These are phyloP conservation scores for Hamigera avellanea DNA, from an alignment of 495 filamentous ascomycete species.

Conservation along the genomic window DNA sequence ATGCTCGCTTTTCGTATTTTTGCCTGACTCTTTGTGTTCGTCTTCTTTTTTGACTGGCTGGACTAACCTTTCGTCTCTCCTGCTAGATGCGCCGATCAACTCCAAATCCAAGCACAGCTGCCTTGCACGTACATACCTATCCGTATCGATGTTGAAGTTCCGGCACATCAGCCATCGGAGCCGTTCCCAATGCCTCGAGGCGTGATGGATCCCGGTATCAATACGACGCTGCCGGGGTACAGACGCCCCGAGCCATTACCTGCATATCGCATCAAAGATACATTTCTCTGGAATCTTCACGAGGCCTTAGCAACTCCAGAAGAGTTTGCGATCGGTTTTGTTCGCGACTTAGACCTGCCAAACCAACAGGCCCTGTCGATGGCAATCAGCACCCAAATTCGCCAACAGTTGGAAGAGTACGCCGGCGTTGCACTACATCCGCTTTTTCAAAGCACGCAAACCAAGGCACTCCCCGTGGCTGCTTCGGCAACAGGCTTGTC, in stretches of 20 bases:
- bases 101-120: slow-evolving; percentile 71
- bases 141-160: slow-evolving; percentile 87
- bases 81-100: slow-evolving; percentile 44
- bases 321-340: slow-evolving; percentile 80
- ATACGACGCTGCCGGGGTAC: slow-evolving; percentile 61
- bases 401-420: slow-evolving; percentile 92
- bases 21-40: not conserved
- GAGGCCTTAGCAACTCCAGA: slow-evolving; percentile 91
- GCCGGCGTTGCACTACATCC: slow-evolving; percentile 90
- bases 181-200: slow-evolving; percentile 57
- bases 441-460: slow-evolving; percentile 55
- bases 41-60: slow-evolving; percentile 1
- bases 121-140: slow-evolving; percentile 91
- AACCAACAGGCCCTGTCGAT: slow-evolving; percentile 50
- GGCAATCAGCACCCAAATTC: slow-evolving; percentile 85
- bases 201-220: slow-evolving; percentile 48
- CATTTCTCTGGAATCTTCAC: slow-evolving; percentile 95
- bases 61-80: slow-evolving; percentile 5
- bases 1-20: slow-evolving; percentile 10
- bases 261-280: slow-evolving; percentile 79
- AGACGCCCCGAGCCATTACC: slow-evolving; percentile 63
- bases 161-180: slow-evolving; percentile 61
- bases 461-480: slow-evolving; percentile 25
- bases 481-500: slow-evolving; percentile 25
- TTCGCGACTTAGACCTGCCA: slow-evolving; percentile 90